Conservation (phyloP, 2,329 filamentous ascomycete species). For the Cryphonectria parasitica region DNA sequence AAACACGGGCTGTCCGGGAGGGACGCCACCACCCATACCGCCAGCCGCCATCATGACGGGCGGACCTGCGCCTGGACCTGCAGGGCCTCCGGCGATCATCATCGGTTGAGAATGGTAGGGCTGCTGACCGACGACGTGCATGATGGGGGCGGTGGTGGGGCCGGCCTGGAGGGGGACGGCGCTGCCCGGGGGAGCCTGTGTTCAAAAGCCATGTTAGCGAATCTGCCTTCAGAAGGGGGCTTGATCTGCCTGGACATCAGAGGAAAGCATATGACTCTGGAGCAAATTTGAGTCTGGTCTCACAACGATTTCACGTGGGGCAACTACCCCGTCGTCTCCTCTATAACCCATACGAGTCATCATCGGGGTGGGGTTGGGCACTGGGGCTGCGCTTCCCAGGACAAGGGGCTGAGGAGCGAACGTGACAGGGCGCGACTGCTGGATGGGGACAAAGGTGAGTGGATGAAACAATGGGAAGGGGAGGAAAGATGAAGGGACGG, state of each 20-base stretch:
- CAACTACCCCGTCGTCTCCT: slow-evolving; percentile 12
- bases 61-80: slow-evolving; percentile 1
- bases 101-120: slow-evolving; percentile 28
- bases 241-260: neutral
- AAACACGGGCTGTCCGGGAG: slow-evolving; percentile 25
- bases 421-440: slow-evolving; percentile 13
- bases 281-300: slow-evolving; percentile 12
- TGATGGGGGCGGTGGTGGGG: slow-evolving; percentile 29
- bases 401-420: slow-evolving; percentile 20
- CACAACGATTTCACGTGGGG: slow-evolving; percentile 25
- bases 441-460: slow-evolving; percentile 30
- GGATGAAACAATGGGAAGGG: slow-evolving; percentile 32
- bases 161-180: slow-evolving; percentile 30
- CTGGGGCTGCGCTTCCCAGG: slow-evolving; percentile 16
- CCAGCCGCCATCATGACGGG: slow-evolving; percentile 30
- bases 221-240: neutral
- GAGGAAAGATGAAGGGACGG: slow-evolving; percentile 38
- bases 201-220: slow-evolving; percentile 27
- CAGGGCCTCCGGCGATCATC: slow-evolving; percentile 25
- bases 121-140: slow-evolving; percentile 34
- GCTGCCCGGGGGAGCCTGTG: slow-evolving; percentile 30
- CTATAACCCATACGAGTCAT: slow-evolving; percentile 19
- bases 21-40: slow-evolving; percentile 22
- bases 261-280: neutral
- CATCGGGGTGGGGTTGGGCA: slow-evolving; percentile 27